phyloP scores from a whole-genome alignment of 2,329 filamentous ascomycete genomes.

The Remersonia thermophila region DNA sequence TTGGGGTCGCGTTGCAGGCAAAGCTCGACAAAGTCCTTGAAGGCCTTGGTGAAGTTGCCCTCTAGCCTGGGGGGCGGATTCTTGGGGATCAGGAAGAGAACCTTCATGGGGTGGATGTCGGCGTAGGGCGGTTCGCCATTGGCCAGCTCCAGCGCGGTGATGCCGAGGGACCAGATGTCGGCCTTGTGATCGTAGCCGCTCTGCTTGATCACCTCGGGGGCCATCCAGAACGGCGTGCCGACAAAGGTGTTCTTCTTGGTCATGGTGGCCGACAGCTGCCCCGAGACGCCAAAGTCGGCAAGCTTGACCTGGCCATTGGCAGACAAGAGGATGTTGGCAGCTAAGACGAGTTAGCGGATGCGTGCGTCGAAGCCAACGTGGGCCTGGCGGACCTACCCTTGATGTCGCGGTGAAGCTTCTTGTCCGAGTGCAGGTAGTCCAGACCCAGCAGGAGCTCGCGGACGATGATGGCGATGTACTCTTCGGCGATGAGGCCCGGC shows the following conservation, averaged over 20 bases:
- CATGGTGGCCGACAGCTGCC: constrained; percentile 94
- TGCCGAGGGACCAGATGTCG: constrained; percentile 94
- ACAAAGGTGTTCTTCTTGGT: constrained; percentile 99
- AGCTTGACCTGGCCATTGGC: constrained; percentile 92
- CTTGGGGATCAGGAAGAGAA: constrained; percentile 90
- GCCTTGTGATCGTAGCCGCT: constrained; percentile 96
- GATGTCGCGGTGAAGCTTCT: constrained; percentile 92
- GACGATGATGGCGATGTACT: constrained; percentile 94
- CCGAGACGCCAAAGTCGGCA: constrained; percentile 93
- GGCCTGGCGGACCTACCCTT: constrained; percentile 69
- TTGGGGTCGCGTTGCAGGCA: constrained; percentile 83
- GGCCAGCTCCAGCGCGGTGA: constrained; percentile 84
- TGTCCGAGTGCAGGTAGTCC: constrained; percentile 87
- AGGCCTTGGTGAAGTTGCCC: constrained; percentile 68
- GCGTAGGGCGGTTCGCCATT: constrained; percentile 89
- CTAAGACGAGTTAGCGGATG: constrained; percentile 36
- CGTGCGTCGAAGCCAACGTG: too few species aligned
- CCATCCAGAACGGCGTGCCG: constrained; percentile 99
- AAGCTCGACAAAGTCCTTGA: constrained; percentile 73
- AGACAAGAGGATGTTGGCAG: constrained; percentile 82
- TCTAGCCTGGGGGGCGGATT: constrained; percentile 75
- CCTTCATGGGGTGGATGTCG: constrained; percentile 97
- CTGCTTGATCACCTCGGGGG: constrained; percentile 96
- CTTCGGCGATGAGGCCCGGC: constrained; percentile 78
- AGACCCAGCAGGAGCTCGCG: constrained; percentile 79